A percentile compares a stretch with the other conserved stretches of the same genome.
Conservation (phyloP, 1,284 basidiomycete species). For the Moesziomyces antarcticus region DNA sequence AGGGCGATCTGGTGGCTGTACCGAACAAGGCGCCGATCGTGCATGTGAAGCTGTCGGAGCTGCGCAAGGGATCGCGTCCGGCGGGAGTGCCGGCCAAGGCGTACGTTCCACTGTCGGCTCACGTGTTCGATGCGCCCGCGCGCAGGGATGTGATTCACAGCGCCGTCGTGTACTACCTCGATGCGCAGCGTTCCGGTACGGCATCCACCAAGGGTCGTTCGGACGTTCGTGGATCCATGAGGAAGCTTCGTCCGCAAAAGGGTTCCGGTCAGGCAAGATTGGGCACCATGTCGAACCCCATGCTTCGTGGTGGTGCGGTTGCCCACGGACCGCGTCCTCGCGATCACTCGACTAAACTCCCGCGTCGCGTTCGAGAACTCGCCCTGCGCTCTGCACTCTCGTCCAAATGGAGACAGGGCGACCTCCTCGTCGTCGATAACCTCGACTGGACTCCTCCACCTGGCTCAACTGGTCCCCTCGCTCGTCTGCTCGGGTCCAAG, state of each 20-base stretch:
- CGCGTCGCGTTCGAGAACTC: conserved; percentile 88
- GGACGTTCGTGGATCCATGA: conserved; percentile 87
- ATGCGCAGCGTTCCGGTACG: conserved; percentile 87
- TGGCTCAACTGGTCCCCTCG: conserved; percentile 53
- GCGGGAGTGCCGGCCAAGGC: conserved; percentile 1
- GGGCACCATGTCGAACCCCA: conserved; percentile 87
- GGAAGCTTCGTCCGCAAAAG: conserved; percentile 91
- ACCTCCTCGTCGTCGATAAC: conserved; percentile 78
- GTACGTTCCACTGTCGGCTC: conserved; percentile 78
- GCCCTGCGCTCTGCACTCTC: conserved; percentile 91
- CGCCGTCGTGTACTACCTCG: conserved; percentile 88
- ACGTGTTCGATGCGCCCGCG: conserved; percentile 83
- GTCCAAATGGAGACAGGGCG: conserved; percentile 79
- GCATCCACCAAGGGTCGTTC: conserved; percentile 89
- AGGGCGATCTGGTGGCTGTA: conserved; percentile 41
- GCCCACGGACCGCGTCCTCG: conserved; percentile 90
- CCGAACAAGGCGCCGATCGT: conserved; percentile 43
- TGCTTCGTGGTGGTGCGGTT: conserved; percentile 89
- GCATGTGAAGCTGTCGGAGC: conserved; percentile 49
- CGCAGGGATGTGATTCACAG: conserved; percentile 92
- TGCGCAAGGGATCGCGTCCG: conserved; percentile 14
- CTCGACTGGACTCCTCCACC: conserved; percentile 69
- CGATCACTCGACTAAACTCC: conserved; percentile 88
- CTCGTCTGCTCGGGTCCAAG: conserved; percentile 54
- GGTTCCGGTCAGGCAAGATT: conserved; percentile 88